phyloP scores from a whole-genome alignment of 345 rosid species.

The Litchi chinensis region DNA sequence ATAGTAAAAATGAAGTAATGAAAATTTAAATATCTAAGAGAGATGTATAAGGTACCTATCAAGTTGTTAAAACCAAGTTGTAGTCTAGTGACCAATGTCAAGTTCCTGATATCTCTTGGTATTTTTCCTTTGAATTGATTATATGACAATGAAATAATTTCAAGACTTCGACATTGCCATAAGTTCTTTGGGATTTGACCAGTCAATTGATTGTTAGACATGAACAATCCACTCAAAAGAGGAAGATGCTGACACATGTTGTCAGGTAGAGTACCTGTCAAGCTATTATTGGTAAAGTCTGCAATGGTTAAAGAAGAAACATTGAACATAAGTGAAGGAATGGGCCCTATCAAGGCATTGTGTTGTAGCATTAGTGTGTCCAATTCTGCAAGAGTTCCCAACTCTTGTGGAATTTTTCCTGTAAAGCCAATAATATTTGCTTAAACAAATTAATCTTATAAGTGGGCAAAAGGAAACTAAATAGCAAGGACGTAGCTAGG shows the following conservation, averaged over 20 bases:
- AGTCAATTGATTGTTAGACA: not conserved
- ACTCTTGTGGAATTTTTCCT: too few relatives aligned
- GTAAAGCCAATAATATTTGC: too few relatives aligned
- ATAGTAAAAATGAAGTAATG: too few relatives aligned
- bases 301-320: too few relatives aligned
- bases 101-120: constrained; percentile 26
- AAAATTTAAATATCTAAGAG: not conserved
- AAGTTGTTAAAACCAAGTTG: constrained; percentile 13
- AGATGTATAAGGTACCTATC: constrained; percentile 12
- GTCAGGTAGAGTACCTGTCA: not conserved
- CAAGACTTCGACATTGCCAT: not conserved
- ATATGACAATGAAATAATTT: not conserved
- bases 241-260: not conserved
- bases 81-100: constrained; percentile 7
- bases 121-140: constrained; percentile 13
- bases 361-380: too few relatives aligned
- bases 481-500: too few relatives aligned
- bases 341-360: too few relatives aligned
- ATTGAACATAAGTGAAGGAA: too few relatives aligned
- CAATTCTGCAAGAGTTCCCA: too few relatives aligned
- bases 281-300: too few relatives aligned
- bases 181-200: not conserved
- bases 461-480: too few relatives aligned
- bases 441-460: too few relatives aligned
- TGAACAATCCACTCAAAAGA: not conserved